Conservation (phyloP, 176 grass and related monocot genomes). For the Echinochloa phyllopogon region DNA sequence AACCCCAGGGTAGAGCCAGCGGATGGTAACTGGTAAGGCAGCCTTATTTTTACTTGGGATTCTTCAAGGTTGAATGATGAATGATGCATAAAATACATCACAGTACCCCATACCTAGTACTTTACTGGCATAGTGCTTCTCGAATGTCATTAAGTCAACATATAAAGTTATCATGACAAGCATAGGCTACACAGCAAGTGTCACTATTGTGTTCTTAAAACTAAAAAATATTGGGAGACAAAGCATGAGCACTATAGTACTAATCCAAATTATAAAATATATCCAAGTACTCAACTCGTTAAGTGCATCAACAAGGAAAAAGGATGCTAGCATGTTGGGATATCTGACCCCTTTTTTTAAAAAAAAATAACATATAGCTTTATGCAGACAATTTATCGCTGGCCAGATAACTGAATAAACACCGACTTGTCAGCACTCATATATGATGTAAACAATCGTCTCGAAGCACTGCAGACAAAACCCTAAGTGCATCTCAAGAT, state of each 20-base stretch:
- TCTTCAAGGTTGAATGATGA: conserved; percentile 2
- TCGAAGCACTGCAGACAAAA: background rate
- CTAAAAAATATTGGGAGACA: conserved; percentile 17
- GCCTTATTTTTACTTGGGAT: background rate
- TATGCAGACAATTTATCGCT: conserved; percentile 19
- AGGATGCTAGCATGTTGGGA: conserved; percentile 11
- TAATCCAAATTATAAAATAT: conserved; percentile 25
- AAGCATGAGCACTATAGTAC: background rate
- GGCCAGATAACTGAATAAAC: background rate
- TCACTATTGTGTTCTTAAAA: conserved; percentile 25
- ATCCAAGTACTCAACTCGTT: conserved; percentile 1
- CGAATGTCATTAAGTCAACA: background rate
- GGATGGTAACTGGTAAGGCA: background rate
- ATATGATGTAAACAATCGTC: conserved; percentile 22
- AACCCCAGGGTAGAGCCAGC: background rate
- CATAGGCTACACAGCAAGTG: background rate
- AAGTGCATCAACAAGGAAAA: conserved; percentile 22
- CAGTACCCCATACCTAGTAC: background rate
- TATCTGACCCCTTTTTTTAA: conserved; percentile 18
- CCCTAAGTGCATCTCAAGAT: background rate
- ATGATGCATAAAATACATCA: background rate
- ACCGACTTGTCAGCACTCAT: background rate
- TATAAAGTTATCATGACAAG: conserved; percentile 7
- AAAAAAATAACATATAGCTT: conserved; percentile 5
- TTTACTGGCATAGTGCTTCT: conserved; percentile 4